Evolutionary conservation across 768 basidiomycete species (phyloP).

Genomic region (Lyophyllum atratum): DNA sequence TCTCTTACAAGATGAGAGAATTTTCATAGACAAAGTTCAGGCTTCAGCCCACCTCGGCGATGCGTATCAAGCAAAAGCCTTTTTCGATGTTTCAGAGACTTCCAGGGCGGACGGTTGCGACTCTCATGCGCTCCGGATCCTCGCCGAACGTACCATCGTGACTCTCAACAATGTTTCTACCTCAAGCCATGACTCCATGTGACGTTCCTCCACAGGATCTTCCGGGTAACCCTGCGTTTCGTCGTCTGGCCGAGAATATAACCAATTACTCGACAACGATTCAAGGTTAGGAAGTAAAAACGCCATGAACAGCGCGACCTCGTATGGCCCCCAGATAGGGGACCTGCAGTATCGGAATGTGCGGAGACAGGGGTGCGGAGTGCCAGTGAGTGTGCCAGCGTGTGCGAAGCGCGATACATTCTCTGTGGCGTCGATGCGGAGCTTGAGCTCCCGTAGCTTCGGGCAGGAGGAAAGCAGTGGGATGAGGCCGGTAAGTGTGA

Average conservation of each 20-base stretch:
- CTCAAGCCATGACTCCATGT: not conserved
- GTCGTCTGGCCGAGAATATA: not conserved
- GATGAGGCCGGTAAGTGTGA: slow-evolving; percentile 9
- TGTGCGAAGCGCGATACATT: slow-evolving; percentile 6
- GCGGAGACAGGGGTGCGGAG: slow-evolving; percentile 8
- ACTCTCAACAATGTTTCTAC: too few species aligned
- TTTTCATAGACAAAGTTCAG: too few species aligned
- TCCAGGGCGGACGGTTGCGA: too few species aligned
- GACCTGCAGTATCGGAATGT: slow-evolving; percentile 12
- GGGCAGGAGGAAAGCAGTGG: slow-evolving; percentile 4
- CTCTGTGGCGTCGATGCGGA: slow-evolving; percentile 12
- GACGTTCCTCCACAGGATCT: not conserved
- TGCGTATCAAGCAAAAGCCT: too few species aligned
- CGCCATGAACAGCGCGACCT: not conserved
- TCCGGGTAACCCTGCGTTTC: not conserved
- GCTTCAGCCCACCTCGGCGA: too few species aligned
- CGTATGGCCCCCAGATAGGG: not conserved
- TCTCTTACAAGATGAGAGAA: too few species aligned
- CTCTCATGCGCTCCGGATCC: too few species aligned
- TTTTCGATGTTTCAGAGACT: too few species aligned
- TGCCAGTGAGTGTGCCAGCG: slow-evolving; percentile 2
- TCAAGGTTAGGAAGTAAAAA: not conserved
- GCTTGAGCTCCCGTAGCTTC: slow-evolving; percentile 4
- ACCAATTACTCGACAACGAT: not conserved
- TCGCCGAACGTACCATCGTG: too few species aligned